Evolutionary conservation across 1,284 basidiomycete genomes (phyloP), one percentile per base, ranked within the genome.

Genomic region (Tetrapyrgos nigripes): DNA sequence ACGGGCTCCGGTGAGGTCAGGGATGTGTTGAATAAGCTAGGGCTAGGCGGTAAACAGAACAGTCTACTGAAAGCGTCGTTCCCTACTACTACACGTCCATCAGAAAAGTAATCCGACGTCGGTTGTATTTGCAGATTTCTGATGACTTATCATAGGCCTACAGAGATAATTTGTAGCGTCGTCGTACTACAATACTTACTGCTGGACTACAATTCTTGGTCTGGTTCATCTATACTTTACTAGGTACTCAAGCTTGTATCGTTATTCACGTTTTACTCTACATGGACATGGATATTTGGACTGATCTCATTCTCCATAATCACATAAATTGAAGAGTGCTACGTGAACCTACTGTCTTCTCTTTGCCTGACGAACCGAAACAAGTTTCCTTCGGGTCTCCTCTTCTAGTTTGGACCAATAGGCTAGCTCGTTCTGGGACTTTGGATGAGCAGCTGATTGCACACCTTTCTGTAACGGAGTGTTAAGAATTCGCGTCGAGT

Each of bases 1-100:
- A n/a, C 80, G 50, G 83, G 83, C 10, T 76, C 89, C 19, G 85
- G 80, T n/a, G 91, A 93, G 70, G 91, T 93, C 54, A 80, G 86
- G 55, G 91, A 93, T 63, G 87, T 93, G 53, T 74, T 93, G 61
- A 90, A 89, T 62, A 88, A 82, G 63, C 77, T 93, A 17, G 91
- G 91, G 23, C 89, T 93, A 62, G 88, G 90, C 26, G n/a, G n/a
- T n/a, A 91, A 87, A 71, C 82, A 86, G 65, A 86, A 81, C 63
- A 83, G 77, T 62, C 74, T 88, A 46, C 72, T 91, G 44, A 92
- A 90, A 71, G 79, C 88, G 9, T 88, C 91, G 33, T 89, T 91
- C 68, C 78, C 82, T n/a, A n/a, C n/a, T n/a, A n/a, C 37, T 40
- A 67, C 75, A 1, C 64, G 79, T 27, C 81, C 81, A 43, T 58